phyloP scores from a whole-genome alignment of 257 asterid genomes.

The Mitragyna speciosa region DNA sequence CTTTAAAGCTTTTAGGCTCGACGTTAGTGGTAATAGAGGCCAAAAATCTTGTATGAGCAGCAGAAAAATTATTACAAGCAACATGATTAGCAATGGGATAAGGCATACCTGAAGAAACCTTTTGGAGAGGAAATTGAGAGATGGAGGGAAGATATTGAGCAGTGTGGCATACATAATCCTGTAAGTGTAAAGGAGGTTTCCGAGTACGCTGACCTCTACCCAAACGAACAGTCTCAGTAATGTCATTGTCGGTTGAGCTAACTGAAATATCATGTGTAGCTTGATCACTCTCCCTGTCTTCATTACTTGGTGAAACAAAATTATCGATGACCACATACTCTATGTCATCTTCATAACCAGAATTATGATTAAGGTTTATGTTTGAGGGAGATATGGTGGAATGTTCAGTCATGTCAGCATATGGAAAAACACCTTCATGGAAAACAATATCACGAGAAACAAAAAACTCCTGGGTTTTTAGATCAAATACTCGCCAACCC shows the following conservation, averaged over 20 bases:
- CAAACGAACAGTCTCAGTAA: no score
- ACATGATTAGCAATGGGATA: not conserved
- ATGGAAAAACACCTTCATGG: not conserved
- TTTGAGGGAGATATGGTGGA: no score
- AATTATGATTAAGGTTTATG: no score
- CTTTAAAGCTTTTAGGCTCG: not conserved
- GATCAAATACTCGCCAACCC: not conserved
- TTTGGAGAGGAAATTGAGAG: not conserved
- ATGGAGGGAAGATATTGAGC: not conserved
- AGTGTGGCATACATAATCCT: not conserved
- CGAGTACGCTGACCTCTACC: no score
- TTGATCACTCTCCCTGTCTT: no score
- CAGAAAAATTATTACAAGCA: not conserved
- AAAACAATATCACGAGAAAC: not conserved
- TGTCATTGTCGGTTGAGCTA: no score
- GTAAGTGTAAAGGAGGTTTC: not conserved
- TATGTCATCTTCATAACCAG: no score
- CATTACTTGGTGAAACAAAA: no score
- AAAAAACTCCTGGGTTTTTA: not conserved
- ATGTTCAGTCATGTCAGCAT: no score
- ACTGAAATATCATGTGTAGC: no score
- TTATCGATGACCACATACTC: no score
- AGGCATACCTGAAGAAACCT: not conserved
- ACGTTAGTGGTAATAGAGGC: not conserved
- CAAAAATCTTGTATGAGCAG: not conserved